Evolutionary conservation across 2,329 filamentous ascomycete genomes (phyloP), one percentile per base, ranked within the genome.

Genomic region (Colletotrichum sp.): DNA sequence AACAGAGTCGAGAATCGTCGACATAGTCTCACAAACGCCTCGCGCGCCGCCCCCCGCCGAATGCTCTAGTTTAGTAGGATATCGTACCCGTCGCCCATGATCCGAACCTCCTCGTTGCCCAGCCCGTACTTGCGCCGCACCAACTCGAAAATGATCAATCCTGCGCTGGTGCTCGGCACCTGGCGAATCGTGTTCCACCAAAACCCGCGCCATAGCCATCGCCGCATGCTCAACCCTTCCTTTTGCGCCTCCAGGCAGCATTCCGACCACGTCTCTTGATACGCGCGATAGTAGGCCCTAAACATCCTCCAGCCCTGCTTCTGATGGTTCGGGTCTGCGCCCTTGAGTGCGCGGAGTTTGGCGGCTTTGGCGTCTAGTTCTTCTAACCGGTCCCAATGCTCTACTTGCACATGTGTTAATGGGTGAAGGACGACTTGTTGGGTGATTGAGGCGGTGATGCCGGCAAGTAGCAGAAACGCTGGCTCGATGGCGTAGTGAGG

Each of bases 401-500:
- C 89, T 66, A 93, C 89, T 81, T 96, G 94, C 32, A 96, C 88
- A 77, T 94, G 91, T 2, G 90, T 91, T 15, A 96, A 84, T 2
- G 94, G 94, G 79, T 95, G 93, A n/a, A 94, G 89, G 8, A 96
- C 85, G 2, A 91, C 79, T 79, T 95, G 94, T 80, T 95, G 94
- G 1, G 90, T 84, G 12, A 95, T 87, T 0, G 93, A 94, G 2
- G 94, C 94, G 73, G 90, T 87, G 68, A 94, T 88, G 27, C 94
- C 94, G 0, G 93, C 94, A 0, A 93, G 82, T 5, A 95, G 86
- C 6, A 96, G 85, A 80, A 96, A 96, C 59, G 90, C 87, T 6
- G 94, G 94, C 81, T 96, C 94, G 30, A 96, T 88, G 71, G 93
- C 89, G 81, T 95, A 96, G 81, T 96, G 93, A 5, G 94, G 94